Evolutionary conservation across 1,284 basidiomycete genomes (phyloP).

Genomic region (Melampsora medusae): DNA sequence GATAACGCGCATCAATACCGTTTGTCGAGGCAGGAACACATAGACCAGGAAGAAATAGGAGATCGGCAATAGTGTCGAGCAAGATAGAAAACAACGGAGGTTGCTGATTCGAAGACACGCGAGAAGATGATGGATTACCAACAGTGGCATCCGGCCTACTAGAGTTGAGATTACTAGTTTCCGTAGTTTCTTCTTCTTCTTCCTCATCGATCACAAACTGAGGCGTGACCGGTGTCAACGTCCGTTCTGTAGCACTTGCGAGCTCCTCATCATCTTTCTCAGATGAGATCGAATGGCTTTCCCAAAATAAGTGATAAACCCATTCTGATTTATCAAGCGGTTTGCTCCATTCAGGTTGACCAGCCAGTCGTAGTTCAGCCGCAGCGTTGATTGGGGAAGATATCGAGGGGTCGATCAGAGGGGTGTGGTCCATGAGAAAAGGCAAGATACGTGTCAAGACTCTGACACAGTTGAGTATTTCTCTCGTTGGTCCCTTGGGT

Average conservation of each 20-base stretch:
- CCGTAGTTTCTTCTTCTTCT: slow-evolving; percentile 30
- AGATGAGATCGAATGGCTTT: background rate
- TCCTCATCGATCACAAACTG: slow-evolving; percentile 44
- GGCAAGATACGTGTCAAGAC: slow-evolving; percentile 40
- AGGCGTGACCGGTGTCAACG: background rate
- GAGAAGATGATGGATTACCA: background rate
- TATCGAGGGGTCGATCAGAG: slow-evolving; percentile 2
- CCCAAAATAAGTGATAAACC: slow-evolving; percentile 37
- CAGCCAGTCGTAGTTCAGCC: background rate
- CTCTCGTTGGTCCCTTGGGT: slow-evolving; percentile 29
- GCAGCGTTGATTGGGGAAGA: background rate
- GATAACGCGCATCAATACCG: slow-evolving; percentile 11
- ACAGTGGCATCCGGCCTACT: background rate
- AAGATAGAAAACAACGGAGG: slow-evolving; percentile 20
- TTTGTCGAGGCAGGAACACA: slow-evolving; percentile 16
- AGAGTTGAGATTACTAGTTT: slow-evolving; percentile 11
- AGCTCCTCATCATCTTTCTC: background rate
- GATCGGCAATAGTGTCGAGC: slow-evolving; percentile 32
- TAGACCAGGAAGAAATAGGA: slow-evolving; percentile 41
- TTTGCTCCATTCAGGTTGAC: slow-evolving; percentile 4
- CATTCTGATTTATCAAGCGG: slow-evolving; percentile 17
- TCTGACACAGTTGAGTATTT: slow-evolving; percentile 42
- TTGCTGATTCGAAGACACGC: background rate
- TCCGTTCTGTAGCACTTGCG: background rate
- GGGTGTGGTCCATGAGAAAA: slow-evolving; percentile 22